Percentiles rank a stretch among this genome's conserved stretches.
These are phyloP conservation scores for Cutaneotrichosporon cyanovorans DNA, from an alignment of 1,284 basidiomycete species.

Conservation along the genomic window DNA sequence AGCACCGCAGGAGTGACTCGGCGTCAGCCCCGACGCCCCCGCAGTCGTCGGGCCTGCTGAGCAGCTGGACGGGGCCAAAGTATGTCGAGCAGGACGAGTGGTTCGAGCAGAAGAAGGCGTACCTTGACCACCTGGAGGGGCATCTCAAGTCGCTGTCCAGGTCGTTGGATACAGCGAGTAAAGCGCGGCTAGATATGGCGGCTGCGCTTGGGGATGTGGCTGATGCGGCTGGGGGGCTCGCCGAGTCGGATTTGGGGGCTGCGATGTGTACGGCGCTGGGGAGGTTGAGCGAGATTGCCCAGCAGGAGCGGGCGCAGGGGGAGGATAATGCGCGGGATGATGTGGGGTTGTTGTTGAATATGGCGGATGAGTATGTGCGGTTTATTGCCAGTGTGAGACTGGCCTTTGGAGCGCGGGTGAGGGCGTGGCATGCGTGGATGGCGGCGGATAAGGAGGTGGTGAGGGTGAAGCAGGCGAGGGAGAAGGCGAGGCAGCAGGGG, in stretches of 20 bases:
- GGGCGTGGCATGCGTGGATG: conserved; percentile 74
- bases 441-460: conserved; percentile 65
- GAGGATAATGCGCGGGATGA: conserved; percentile 68
- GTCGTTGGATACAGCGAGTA: conserved; percentile 71
- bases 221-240: conserved; percentile 58
- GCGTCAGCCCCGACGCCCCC: no score
- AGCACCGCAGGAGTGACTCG: conserved; percentile 32
- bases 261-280: conserved; percentile 61
- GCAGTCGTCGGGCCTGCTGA: conserved; percentile 55
- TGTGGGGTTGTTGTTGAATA: conserved; percentile 63
- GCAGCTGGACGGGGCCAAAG: conserved; percentile 68
- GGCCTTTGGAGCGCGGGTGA: conserved; percentile 63
- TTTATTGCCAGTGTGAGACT: conserved; percentile 84
- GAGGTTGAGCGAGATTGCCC: conserved; percentile 64
- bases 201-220: conserved; percentile 63
- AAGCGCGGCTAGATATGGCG: conserved; percentile 68
- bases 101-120: conserved; percentile 82
- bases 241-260: conserved; percentile 65
- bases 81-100: conserved; percentile 96
- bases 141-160: conserved; percentile 80
- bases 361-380: conserved; percentile 84
- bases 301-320: conserved; percentile 62
- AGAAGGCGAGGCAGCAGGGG: conserved; percentile 69
- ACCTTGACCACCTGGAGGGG: conserved; percentile 81
- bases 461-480: conserved; percentile 65